Evolutionary conservation across 2,329 filamentous ascomycete species (phyloP), one percentile per base, ranked within the genome.

Genomic region (Zasmidium citrigriseum): DNA sequence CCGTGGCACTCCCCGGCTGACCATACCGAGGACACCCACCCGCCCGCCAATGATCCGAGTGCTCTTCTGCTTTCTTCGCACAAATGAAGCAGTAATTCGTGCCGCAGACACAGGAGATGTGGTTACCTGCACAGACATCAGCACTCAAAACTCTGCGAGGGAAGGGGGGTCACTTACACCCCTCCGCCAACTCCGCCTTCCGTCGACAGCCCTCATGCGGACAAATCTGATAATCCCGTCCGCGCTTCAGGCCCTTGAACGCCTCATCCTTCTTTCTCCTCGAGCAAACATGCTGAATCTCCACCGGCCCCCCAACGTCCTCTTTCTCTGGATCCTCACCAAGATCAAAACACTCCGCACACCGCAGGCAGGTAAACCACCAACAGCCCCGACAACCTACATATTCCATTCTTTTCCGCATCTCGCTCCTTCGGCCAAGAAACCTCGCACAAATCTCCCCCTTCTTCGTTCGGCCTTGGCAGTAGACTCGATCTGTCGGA

Each of bases 401-500:
- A 24, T 56, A 45, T 27, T 50, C 16, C 21, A 27, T 47, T 29
- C 34, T 41, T 16, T n/a, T 22, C 34, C 44, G 7, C 27, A 46
- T 5, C 41, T 46, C 34, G 34, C 5, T 41, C 4, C 34, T 11
- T 3, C 22, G 18, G 11, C 58, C 61, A 4, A 63, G 27, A 45
- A 63, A 63, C 7, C 23, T 52, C 2, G 41, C 25, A 25, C 58
- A 61, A 20, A 24, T 20, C 7, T 34, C 34, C 55, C 27, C 4
- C 10, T 23, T 14, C 27, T 29, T n/a, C 29, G 21, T 18, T 46
- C 16, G 2, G 46, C 41, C 1, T 55, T 44, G 34, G 4, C 65
- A 67, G 51, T 65, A 67, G 16, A 67, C 46, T 24, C 64, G 52
- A n/a, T 63, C 58, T 16, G 23, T 20, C 1, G 25, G 55, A 10